phyloP scores from a whole-genome alignment of 2,329 filamentous ascomycete genomes.

The Raffaelea arxii region DNA sequence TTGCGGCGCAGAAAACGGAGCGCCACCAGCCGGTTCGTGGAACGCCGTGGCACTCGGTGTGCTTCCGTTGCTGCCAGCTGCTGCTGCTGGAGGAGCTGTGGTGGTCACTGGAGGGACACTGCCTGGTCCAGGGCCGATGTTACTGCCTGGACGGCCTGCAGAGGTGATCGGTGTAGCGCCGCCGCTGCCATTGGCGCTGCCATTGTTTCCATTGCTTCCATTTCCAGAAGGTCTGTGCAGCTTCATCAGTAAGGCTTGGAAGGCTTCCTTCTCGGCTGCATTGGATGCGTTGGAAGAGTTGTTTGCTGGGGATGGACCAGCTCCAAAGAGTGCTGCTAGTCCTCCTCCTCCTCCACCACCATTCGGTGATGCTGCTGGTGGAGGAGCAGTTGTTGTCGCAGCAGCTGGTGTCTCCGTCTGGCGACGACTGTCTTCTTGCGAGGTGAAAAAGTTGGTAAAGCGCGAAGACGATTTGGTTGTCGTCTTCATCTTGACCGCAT shows the following conservation, averaged over 20 bases:
- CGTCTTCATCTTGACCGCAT: conserved; percentile 42
- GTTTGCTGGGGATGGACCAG: not conserved
- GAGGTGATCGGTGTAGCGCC: too few relatives aligned
- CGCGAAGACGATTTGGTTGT: conserved; percentile 68
- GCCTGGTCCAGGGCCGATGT: not conserved
- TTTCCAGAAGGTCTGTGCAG: conserved; percentile 59
- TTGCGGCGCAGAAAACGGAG: not conserved
- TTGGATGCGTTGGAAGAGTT: conserved; percentile 17
- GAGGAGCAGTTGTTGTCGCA: conserved; percentile 19
- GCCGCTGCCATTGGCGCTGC: conserved; percentile 2
- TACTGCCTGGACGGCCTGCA: not conserved
- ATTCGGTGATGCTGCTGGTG: conserved; percentile 15
- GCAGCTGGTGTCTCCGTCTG: conserved; percentile 40
- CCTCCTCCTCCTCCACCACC: conserved; percentile 16
- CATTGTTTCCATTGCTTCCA: conserved; percentile 15
- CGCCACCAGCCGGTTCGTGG: conserved; percentile 8
- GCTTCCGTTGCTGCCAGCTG: conserved; percentile 5
- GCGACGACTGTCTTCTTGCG: conserved; percentile 42
- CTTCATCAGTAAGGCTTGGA: conserved; percentile 74
- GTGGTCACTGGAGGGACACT: too few relatives aligned
- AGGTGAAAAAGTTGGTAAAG: conserved; percentile 73
- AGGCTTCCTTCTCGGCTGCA: conserved; percentile 74
- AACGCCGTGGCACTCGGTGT: conserved; percentile 8
- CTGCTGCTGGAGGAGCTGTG: too few relatives aligned
- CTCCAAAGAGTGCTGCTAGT: not conserved